Evolutionary conservation across 257 asterid species (phyloP), one percentile per base, ranked within the genome.

Genomic region (Eucommia ulmoides): DNA sequence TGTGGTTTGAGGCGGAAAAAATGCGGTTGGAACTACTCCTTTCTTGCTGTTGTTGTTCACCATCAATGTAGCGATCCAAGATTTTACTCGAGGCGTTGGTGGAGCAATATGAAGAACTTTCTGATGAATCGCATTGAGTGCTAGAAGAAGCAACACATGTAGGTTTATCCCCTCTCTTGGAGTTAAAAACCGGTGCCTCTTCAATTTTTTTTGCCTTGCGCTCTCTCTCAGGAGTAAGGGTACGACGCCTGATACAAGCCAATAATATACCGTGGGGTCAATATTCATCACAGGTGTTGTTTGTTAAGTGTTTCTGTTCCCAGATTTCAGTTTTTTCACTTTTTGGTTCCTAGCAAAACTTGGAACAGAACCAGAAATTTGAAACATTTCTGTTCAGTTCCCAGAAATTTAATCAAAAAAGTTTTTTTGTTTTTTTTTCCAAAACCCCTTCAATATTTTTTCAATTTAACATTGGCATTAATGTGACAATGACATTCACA

Each of bases 11-110:
- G 51, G 5, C 38, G 23, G 73, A 72, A 29, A 12, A 29, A 29
- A 5, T 29, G 38, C 7, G 7, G 8, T 29, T 12, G 63, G 56
- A 55, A 52, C 61, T 67, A 54, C 49, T 61, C 51, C 52, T 73
- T 24, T 58, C 38, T n/a, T n/a, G n/a, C n/a, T n/a, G n/a, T 58
- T 77, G 80, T 56, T 84, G 93, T 65, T 92, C 99, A 53, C 93
- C 97, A 72, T 81, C 95, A 53, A 92, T 81, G 63, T 73, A 92
- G 42, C 84, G 93, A 70, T 92, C 99, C 76, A 87, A 61, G 29
- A 92, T 80, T 53, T 70, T 88, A 64, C 52, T 77, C 16, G 97
- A 88, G 59, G 77, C 75, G 46, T 83, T 77, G 58, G 95, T 83
- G 19, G 97, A 83, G 79, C 83, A 61, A 72, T 74, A 38, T 41